Conservation (phyloP, 2,329 filamentous ascomycete species). For the Ophiostoma triangulosporum region DNA sequence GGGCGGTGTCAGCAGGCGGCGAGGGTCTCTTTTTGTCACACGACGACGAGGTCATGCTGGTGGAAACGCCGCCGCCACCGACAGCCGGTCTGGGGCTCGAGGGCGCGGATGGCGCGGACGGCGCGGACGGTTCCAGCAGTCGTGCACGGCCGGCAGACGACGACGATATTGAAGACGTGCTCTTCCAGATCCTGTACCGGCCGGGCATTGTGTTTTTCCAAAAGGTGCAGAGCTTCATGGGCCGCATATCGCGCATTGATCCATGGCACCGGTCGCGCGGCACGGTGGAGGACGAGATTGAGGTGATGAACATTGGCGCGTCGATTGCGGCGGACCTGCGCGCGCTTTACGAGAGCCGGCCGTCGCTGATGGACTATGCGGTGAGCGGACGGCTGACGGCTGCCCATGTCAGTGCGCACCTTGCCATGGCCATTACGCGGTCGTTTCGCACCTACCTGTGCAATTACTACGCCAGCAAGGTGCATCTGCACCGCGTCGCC, state of each 20-base stretch:
- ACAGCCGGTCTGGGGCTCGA: slow-evolving; percentile 20
- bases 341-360: slow-evolving; percentile 35
- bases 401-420: slow-evolving; percentile 32
- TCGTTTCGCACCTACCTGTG: slow-evolving; percentile 42
- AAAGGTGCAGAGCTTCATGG: slow-evolving; percentile 43
- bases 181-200: slow-evolving; percentile 42
- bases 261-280: slow-evolving; percentile 41
- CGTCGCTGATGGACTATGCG: slow-evolving; percentile 42
- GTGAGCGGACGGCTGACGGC: slow-evolving; percentile 35
- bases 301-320: slow-evolving; percentile 41
- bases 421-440: slow-evolving; percentile 36
- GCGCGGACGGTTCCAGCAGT: background rate
- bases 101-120: background rate
- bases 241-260: slow-evolving; percentile 41
- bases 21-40: slow-evolving; percentile 39
- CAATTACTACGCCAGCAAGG: slow-evolving; percentile 41
- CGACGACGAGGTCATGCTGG: slow-evolving; percentile 32
- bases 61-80: slow-evolving; percentile 28
- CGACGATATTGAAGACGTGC: slow-evolving; percentile 32
- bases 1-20: slow-evolving; percentile 41
- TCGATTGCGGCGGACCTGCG: slow-evolving; percentile 36
- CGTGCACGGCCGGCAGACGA: slow-evolving; percentile 10
- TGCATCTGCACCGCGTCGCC: slow-evolving; percentile 43
- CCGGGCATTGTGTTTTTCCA: slow-evolving; percentile 44
- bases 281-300: slow-evolving; percentile 43